Conservation (phyloP, 805 yeast genomes). For the Candida germanica region DNA sequence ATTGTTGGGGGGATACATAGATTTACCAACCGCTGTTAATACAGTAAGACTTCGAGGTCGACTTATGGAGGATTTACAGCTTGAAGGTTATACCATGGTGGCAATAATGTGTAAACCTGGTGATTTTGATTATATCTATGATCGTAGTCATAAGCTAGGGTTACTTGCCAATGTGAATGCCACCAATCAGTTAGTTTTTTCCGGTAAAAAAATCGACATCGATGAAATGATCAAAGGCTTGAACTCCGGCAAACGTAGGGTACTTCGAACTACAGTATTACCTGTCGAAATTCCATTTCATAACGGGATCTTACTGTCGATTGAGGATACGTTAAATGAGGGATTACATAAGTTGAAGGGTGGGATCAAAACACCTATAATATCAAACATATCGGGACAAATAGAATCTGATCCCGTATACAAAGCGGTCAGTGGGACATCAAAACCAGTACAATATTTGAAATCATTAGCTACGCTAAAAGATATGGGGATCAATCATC, state of each 20-base stretch:
- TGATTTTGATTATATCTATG: slow-evolving; percentile 20
- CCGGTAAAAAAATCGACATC: slow-evolving; percentile 36
- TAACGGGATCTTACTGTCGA: slow-evolving; percentile 34
- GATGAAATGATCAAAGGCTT: slow-evolving; percentile 18
- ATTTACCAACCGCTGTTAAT: slow-evolving; percentile 32
- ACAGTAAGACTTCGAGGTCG: slow-evolving; percentile 45
- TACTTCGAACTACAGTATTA: slow-evolving; percentile 26
- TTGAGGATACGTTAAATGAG: slow-evolving; percentile 29
- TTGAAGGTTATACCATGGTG: slow-evolving; percentile 29
- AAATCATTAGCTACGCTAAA: slow-evolving; percentile 27
- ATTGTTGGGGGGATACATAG: slow-evolving; percentile 32
- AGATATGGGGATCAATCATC: slow-evolving; percentile 13
- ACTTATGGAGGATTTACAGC: slow-evolving; percentile 33
- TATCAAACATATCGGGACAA: slow-evolving; percentile 36
- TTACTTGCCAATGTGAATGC: slow-evolving; percentile 50
- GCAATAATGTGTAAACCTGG: slow-evolving; percentile 30
- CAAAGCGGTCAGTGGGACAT: slow-evolving; percentile 27
- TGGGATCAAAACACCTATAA: slow-evolving; percentile 24
- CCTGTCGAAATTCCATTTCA: slow-evolving; percentile 55
- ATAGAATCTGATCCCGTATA: slow-evolving; percentile 4
- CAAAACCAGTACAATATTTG: slow-evolving; percentile 45
- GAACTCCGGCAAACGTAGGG: slow-evolving; percentile 15
- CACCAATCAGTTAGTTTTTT: slow-evolving; percentile 38
- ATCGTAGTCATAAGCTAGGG: slow-evolving; percentile 15
- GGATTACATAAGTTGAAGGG: not conserved